A percentile compares a stretch with the other conserved stretches of the same genome.
Evolutionary conservation across 1,284 basidiomycete genomes (phyloP).

Genomic region (Neonothopanus nambi): DNA sequence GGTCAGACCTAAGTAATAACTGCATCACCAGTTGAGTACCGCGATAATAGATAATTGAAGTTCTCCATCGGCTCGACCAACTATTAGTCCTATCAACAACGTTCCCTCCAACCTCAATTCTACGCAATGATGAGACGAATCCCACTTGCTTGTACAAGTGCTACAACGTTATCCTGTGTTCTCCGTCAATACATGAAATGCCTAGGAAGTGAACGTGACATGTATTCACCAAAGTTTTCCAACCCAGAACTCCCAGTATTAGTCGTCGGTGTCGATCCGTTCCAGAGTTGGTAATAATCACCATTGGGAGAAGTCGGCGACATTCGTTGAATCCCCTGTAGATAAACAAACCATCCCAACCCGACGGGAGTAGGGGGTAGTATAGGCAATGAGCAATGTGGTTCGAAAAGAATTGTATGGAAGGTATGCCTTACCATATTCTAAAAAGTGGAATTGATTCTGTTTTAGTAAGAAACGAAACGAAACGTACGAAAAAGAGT

Average conservation of each 20-base stretch:
- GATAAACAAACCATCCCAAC: too few species aligned
- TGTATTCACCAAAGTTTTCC: constrained; percentile 47
- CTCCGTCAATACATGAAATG: too few species aligned
- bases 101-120: too few species aligned
- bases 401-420: neutral
- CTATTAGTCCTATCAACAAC: constrained; percentile 51
- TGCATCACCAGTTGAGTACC: too few species aligned
- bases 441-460: too few species aligned
- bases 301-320: constrained; percentile 54
- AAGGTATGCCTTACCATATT: neutral
- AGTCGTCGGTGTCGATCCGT: constrained; percentile 41
- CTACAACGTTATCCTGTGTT: constrained; percentile 58
- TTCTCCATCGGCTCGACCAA: too few species aligned
- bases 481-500: neutral
- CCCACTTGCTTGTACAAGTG: constrained; percentile 57
- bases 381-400: too few species aligned
- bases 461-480: too few species aligned
- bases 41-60: neutral
- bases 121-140: constrained; percentile 59
- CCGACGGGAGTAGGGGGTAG: too few species aligned
- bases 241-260: constrained; percentile 50
- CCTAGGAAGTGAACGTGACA: too few species aligned
- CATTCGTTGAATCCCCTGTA: constrained; percentile 71
- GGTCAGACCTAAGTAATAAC: constrained; percentile 1
- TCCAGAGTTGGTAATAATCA: constrained; percentile 50